Base-by-base conservation (phyloP, 805 yeast species). In the Candida ficus region DNA sequence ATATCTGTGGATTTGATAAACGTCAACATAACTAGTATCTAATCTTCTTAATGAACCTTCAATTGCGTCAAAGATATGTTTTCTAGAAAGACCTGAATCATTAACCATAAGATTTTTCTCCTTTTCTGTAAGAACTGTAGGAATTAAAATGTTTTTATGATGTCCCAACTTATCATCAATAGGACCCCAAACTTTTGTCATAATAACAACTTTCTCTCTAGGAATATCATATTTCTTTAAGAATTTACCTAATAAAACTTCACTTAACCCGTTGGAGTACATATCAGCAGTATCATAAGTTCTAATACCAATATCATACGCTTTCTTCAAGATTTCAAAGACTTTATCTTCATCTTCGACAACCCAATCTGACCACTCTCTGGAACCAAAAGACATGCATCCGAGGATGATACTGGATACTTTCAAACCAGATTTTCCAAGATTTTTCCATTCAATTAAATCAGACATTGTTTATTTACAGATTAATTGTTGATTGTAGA, bases 1-100 rank as follows among this genome's bases (percentile, higher is more conserved):
- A 41, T 64, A 58, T 44, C 81, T 57, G 57, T 77, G 82, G 49
- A 76, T 72, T 58, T 75, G 80, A 12, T 65, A 60, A 18, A 76
- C 64, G 53, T 71, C 76, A 33, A 70, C 64, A 49, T 70, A 65
- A 2, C 74, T 47, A 18, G 21, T 4, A 2, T 74, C 76, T 43
- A 71, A 57, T 50, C 76, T 57, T 45, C 58, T 54, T 16, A 63
- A 64, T 1, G 73, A 66, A 3, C 49, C 58, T 37, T 64, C 52
- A 16, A 60, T 70, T 4, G 70, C 75, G 43, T 68, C 73, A 21
- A 73, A 38, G 27, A 73, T 70, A 53, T 71, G 75, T 45, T 69
- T 71, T 50, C 75, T 55, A 1, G 71, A 66, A 17, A 66, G 49
- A 2, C 77, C 78, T 31, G 42, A 34, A 16, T 55, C 42, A 40